Evolutionary conservation across 2,329 filamentous ascomycete species (phyloP).

Genomic region (Curvularia lunata): DNA sequence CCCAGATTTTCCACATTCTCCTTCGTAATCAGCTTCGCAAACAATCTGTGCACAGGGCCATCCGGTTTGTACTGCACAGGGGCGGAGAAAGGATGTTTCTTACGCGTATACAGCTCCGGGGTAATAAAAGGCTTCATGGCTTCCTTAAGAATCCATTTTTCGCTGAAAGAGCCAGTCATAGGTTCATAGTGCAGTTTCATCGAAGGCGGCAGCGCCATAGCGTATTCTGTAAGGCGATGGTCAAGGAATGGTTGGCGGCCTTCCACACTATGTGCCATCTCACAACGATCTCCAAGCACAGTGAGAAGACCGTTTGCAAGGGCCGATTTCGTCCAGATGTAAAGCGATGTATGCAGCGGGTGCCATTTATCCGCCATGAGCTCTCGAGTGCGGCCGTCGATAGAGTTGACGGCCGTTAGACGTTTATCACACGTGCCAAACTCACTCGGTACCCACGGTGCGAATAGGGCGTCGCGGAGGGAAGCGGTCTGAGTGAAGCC

Average conservation of each 20-base stretch:
- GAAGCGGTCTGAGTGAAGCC: constrained; percentile 22
- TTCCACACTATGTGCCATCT: constrained; percentile 54
- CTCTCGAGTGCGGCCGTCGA: constrained; percentile 37
- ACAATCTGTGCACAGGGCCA: constrained; percentile 53
- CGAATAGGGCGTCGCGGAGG: constrained; percentile 15
- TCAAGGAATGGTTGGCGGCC: constrained; percentile 53
- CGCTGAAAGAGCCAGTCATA: constrained; percentile 29
- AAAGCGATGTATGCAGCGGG: constrained; percentile 32
- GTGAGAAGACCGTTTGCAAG: constrained; percentile 48
- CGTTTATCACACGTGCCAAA: constrained; percentile 23
- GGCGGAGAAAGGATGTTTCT: constrained; percentile 59
- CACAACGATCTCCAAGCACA: constrained; percentile 54
- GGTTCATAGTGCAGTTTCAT: constrained; percentile 47
- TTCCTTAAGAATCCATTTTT: constrained; percentile 62
- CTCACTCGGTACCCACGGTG: constrained; percentile 18
- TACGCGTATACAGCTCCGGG: constrained; percentile 58
- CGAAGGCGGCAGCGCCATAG: constrained; percentile 48
- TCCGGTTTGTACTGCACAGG: constrained; percentile 51
- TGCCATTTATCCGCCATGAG: constrained; percentile 34
- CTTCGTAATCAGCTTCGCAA: constrained; percentile 36
- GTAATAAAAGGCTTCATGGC: constrained; percentile 59
- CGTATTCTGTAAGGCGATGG: constrained; percentile 49
- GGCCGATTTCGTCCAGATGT: constrained; percentile 32
- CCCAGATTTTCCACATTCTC: constrained; percentile 39
- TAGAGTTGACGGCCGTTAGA: constrained; percentile 19